phyloP scores from a whole-genome alignment of 805 yeast species.

The Sungouiozyma ichnusensis region DNA sequence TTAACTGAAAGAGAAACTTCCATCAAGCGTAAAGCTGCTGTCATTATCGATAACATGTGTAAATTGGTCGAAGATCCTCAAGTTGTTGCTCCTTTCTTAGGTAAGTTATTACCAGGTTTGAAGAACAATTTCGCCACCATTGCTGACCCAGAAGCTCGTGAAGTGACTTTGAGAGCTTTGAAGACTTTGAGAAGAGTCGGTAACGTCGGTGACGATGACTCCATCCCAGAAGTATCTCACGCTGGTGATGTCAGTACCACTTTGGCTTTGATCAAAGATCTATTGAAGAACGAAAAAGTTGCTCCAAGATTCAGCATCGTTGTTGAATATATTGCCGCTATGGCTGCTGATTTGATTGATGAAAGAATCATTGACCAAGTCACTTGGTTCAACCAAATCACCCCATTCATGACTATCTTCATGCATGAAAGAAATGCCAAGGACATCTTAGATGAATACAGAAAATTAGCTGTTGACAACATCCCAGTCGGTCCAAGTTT shows the following conservation, averaged over 20 bases:
- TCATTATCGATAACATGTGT: slow-evolving; percentile 99
- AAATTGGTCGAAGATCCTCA: slow-evolving; percentile 99
- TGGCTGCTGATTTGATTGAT: slow-evolving; percentile 98
- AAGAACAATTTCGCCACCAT: slow-evolving; percentile 88
- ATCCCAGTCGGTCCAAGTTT: slow-evolving; percentile 92
- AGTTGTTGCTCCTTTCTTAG: slow-evolving; percentile 98
- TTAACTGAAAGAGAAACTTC: slow-evolving; percentile 99
- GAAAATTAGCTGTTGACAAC: slow-evolving; percentile 95
- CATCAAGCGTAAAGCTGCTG: slow-evolving; percentile 99
- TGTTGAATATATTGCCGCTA: slow-evolving; percentile 77
- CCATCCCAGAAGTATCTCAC: slow-evolving; percentile 92
- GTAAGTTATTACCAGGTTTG: slow-evolving; percentile 90
- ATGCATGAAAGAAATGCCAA: slow-evolving; percentile 87
- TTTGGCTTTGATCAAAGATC: slow-evolving; percentile 64
- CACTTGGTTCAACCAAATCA: slow-evolving; percentile 80
- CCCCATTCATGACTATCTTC: slow-evolving; percentile 94
- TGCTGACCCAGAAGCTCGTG: slow-evolving; percentile 99
- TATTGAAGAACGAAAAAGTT: slow-evolving; percentile 57
- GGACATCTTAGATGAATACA: slow-evolving; percentile 84
- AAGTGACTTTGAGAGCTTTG: slow-evolving; percentile 93
- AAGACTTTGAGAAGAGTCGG: slow-evolving; percentile 98
- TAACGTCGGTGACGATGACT: slow-evolving; percentile 83
- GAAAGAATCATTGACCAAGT: slow-evolving; percentile 91
- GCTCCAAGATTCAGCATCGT: slow-evolving; percentile 73
- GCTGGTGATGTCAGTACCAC: slow-evolving; percentile 96